Conservation (phyloP, 805 yeast genomes). For the Candida berthetii region DNA sequence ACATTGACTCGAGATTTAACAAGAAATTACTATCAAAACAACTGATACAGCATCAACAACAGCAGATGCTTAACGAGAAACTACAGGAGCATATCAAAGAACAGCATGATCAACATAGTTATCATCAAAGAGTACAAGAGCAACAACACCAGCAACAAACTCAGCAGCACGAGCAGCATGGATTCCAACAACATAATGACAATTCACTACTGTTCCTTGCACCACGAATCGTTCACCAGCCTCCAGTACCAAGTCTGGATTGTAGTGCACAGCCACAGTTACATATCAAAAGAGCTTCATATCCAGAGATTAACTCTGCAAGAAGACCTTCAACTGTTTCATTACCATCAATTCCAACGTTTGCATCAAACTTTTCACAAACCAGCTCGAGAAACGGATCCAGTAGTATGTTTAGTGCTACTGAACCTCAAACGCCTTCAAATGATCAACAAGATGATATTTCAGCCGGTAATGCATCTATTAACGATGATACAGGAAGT, state of each 20-base stretch:
- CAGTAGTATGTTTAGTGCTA: not conserved
- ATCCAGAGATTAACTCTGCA: too few species aligned
- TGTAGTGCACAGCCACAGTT: not conserved
- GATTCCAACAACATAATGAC: too few species aligned
- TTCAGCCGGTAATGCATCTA: too few species aligned
- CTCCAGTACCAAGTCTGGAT: not conserved
- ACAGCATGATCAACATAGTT: not conserved
- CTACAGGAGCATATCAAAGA: not conserved
- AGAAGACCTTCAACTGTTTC: not conserved
- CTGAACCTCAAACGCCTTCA: not conserved
- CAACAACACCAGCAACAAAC: not conserved
- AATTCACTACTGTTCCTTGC: not conserved
- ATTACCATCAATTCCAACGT: not conserved
- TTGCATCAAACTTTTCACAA: not conserved
- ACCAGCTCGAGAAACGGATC: not conserved
- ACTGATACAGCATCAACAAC: not conserved
- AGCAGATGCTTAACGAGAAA: not conserved
- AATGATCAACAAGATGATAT: too few species aligned
- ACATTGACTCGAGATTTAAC: conserved; percentile 32
- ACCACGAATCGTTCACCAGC: not conserved
- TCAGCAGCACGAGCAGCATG: too few species aligned
- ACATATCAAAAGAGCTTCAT: too few species aligned
- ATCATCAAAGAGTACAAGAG: too few species aligned
- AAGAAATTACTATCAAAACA: conserved; percentile 15
- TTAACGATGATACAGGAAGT: too few species aligned